Conservation (phyloP, 2,329 filamentous ascomycete species). For the Fusarium abutilonis region DNA sequence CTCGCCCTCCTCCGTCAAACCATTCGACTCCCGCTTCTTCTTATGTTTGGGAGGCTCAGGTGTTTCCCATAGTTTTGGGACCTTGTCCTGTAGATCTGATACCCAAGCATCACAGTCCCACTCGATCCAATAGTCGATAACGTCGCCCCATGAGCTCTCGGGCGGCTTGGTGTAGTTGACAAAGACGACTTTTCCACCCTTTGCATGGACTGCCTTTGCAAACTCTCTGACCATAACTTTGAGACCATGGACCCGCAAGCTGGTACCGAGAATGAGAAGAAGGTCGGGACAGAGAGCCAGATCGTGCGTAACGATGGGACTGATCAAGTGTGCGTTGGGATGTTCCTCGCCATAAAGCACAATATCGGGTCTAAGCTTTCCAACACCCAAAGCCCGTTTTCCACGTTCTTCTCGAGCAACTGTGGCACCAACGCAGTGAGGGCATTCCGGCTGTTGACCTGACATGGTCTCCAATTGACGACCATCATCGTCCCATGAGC, state of each 20-base stretch:
- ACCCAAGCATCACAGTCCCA: conserved; percentile 83
- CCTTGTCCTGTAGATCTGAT: conserved; percentile 66
- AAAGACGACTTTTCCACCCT: conserved; percentile 75
- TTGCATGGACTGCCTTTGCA: conserved; percentile 74
- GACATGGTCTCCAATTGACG: conserved; percentile 67
- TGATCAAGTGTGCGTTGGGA: conserved; percentile 73
- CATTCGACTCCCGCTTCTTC: conserved; percentile 50
- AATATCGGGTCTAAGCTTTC: conserved; percentile 75
- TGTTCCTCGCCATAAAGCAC: conserved; percentile 80
- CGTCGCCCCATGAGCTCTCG: conserved; percentile 76
- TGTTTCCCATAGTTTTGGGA: conserved; percentile 68
- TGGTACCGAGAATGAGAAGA: conserved; percentile 76
- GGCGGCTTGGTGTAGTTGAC: conserved; percentile 78
- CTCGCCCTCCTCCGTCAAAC: conserved; percentile 37
- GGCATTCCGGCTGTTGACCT: conserved; percentile 73
- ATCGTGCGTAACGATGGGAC: conserved; percentile 74
- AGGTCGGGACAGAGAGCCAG: conserved; percentile 71
- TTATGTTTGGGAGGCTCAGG: conserved; percentile 57
- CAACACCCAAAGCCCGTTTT: conserved; percentile 73
- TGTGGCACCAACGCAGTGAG: conserved; percentile 70
- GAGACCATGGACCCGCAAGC: conserved; percentile 74
- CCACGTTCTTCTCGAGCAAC: conserved; percentile 70
- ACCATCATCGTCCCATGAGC: conserved; percentile 67
- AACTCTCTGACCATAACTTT: conserved; percentile 78
- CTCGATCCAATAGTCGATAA: conserved; percentile 78